These are phyloP conservation scores for Quambalaria eucalypti DNA, from an alignment of 1,284 basidiomycete species.

Conservation along the genomic window DNA sequence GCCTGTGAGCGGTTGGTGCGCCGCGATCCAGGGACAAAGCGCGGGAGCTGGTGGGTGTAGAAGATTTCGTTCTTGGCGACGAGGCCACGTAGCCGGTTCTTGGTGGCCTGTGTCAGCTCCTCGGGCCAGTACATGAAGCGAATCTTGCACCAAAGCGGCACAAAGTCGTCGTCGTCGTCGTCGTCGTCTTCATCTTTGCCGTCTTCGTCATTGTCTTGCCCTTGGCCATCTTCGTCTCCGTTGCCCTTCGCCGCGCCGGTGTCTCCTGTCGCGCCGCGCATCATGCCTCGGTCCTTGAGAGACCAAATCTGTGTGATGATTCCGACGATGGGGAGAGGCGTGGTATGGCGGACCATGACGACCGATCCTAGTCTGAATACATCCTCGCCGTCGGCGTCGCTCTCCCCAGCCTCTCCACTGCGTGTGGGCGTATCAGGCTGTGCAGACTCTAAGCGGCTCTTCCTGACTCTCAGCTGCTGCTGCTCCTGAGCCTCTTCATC, in stretches of 20 bases:
- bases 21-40: conserved; percentile 9
- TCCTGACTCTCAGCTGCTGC: too few relatives aligned
- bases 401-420: not conserved
- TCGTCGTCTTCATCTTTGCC: conserved; percentile 10
- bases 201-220: conserved; percentile 17
- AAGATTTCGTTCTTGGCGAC: conserved; percentile 27
- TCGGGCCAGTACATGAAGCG: conserved; percentile 20
- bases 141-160: conserved; percentile 8
- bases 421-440: not conserved
- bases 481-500: too few relatives aligned
- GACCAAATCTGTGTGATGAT: conserved; percentile 1
- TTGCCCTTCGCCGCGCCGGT: not conserved
- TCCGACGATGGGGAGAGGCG: not conserved
- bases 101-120: conserved; percentile 25
- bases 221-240: conserved; percentile 5
- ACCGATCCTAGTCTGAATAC: not conserved
- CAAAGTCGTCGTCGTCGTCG: conserved; percentile 10
- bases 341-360: not conserved
- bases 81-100: conserved; percentile 22
- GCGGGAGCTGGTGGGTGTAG: conserved; percentile 25
- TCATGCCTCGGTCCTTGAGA: too few relatives aligned
- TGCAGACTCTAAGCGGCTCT: too few relatives aligned
- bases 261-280: too few relatives aligned
- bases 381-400: not conserved
- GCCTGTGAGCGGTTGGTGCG: conserved; percentile 16